phyloP scores from a whole-genome alignment of 345 rosid genomes.

The Schrenkiella parvula region DNA sequence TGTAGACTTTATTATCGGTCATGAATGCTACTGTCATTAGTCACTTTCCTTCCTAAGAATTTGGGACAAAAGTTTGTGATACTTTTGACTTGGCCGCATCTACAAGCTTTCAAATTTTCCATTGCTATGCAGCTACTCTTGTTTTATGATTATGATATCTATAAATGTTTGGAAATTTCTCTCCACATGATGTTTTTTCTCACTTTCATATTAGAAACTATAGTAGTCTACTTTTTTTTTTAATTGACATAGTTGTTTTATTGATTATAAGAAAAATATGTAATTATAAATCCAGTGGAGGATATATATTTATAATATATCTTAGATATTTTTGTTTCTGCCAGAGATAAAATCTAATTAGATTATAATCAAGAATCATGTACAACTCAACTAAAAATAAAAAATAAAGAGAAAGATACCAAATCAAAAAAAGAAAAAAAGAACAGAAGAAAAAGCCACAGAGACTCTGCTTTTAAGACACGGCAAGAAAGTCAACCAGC shows the following conservation, averaged over 20 bases:
- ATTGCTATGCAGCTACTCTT: neutral
- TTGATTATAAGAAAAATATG: neutral
- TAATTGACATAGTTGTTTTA: neutral
- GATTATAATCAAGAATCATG: neutral
- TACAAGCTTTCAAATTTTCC: neutral
- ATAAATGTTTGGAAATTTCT: neutral
- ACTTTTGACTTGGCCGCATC: neutral
- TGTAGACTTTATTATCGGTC: neutral
- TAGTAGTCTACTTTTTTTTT: neutral
- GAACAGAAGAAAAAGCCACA: constrained; percentile 15
- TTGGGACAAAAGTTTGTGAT: neutral
- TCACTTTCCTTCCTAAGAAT: neutral
- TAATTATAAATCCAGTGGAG: neutral
- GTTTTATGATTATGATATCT: neutral
- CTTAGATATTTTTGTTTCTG: neutral
- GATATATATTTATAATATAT: neutral
- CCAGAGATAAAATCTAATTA: neutral
- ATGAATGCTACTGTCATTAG: neutral
- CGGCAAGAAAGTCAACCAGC: constrained; percentile 33
- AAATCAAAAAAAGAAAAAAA: neutral
- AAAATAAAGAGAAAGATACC: neutral
- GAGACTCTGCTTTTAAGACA: constrained; percentile 27
- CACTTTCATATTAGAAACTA: neutral
- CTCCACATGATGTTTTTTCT: neutral
- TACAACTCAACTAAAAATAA: neutral